Conservation (phyloP, 2,329 filamentous ascomycete genomes). For the Clonostachys rhizophaga region DNA sequence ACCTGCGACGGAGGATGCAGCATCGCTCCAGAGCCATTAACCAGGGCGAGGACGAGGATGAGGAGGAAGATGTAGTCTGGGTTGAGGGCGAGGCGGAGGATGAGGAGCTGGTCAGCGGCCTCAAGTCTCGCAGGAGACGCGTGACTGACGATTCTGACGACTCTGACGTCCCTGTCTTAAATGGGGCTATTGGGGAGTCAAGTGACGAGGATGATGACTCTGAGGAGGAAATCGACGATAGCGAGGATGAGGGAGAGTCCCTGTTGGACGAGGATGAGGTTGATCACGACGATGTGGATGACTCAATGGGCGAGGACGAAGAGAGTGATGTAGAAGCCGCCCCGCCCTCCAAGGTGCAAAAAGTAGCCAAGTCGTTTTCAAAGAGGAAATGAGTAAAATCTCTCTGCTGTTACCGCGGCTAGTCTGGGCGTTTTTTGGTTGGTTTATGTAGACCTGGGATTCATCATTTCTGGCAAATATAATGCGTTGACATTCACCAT, state of each 20-base stretch:
- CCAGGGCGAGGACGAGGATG: slow-evolving; percentile 43
- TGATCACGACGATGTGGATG: slow-evolving; percentile 51
- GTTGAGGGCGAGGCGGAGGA: slow-evolving; percentile 72
- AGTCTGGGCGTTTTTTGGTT: not conserved
- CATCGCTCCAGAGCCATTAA: slow-evolving; percentile 26
- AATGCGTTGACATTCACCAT: not conserved
- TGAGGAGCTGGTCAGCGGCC: slow-evolving; percentile 15
- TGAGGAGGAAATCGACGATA: slow-evolving; percentile 34
- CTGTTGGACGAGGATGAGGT: slow-evolving; percentile 55
- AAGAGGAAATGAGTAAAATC: slow-evolving; percentile 25
- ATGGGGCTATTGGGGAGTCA: slow-evolving; percentile 52
- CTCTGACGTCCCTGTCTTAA: slow-evolving; percentile 52
- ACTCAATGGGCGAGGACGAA: slow-evolving; percentile 51
- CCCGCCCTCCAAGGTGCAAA: slow-evolving; percentile 39
- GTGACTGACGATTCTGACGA: slow-evolving; percentile 48
- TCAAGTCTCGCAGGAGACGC: slow-evolving; percentile 23
- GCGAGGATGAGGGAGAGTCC: slow-evolving; percentile 41
- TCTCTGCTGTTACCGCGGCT: too few species aligned
- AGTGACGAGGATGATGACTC: slow-evolving; percentile 51
- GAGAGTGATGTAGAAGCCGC: slow-evolving; percentile 44
- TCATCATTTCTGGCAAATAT: not conserved
- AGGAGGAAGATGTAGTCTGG: slow-evolving; percentile 74
- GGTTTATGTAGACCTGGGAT: not conserved
- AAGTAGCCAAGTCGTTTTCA: slow-evolving; percentile 25
- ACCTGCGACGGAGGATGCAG: slow-evolving; percentile 68